Evolutionary conservation across 1,139 yeast species (phyloP), one percentile per base, ranked within the genome.

Genomic region (Pichia sp.): DNA sequence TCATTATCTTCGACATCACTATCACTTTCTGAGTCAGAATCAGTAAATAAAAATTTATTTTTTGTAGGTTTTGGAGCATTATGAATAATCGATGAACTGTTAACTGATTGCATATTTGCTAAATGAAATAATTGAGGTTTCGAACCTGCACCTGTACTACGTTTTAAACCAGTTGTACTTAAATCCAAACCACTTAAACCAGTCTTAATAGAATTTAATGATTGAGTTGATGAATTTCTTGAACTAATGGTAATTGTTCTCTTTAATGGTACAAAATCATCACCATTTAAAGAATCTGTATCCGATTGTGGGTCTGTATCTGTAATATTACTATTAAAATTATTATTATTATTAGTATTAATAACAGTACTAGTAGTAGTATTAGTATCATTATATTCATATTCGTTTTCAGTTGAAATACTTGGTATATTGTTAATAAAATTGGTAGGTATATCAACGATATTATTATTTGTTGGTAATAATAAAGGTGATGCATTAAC

Each of bases 181-280:
- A 60, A 45, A 47, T 60, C 61, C n/a, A 59, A 48, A 2, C 64
- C 64, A 41, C 58, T 53, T n/a, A 59, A 41, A 3, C 64, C 64
- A 22, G 53, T 54, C 32, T 59, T 59, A 10, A 59, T 56, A 2
- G 60, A 55, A 3, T 62, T 54, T 6, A 58, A 40, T 10, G 47
- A 47, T 31, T 49, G 49, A 2, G 52, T 40, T 3, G 54, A 47
- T 5, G 31, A 26, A 33, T 38, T 31, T 12, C 39, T 37, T n/a
- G 52, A 45, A 2, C 50, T 49, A 16, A 56, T 39, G 30, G 56
- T 51, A 25, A 48, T n/a, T 3, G 54, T 50, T 27, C 59, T 45
- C 36, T 50, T 55, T 23, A 57, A 41, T 8, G 35, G 27, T 30
- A 30, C 20, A 10, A 22, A 22, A 10, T 22, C 37, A 22, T 11